These are phyloP conservation scores for Hygrophoropsis aurantiaca DNA, from an alignment of 768 basidiomycete species.

Conservation along the genomic window DNA sequence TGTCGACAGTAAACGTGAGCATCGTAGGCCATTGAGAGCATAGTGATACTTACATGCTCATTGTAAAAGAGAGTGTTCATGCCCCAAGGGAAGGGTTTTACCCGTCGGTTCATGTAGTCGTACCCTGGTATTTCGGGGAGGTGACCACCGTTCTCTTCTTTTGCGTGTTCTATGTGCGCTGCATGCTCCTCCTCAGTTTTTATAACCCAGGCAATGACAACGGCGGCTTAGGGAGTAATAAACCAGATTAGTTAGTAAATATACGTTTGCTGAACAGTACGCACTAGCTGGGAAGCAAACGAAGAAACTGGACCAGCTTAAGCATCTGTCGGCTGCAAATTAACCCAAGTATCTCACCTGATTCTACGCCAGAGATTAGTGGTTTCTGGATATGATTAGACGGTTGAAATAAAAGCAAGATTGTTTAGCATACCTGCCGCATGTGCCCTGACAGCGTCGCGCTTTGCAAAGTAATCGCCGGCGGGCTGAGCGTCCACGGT, in stretches of 20 bases:
- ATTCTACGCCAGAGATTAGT: constrained; percentile 85
- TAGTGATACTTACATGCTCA: constrained; percentile 49
- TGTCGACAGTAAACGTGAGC: constrained; percentile 23
- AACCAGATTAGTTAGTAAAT: constrained; percentile 10
- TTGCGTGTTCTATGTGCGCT: constrained; percentile 69
- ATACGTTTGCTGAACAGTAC: constrained; percentile 28
- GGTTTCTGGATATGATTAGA: constrained; percentile 50
- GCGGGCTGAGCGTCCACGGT: constrained; percentile 38
- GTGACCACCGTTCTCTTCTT: constrained; percentile 68
- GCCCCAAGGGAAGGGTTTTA: constrained; percentile 87
- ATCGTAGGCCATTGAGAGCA: background rate
- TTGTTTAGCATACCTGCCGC: constrained; percentile 50
- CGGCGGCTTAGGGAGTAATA: constrained; percentile 15
- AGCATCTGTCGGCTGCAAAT: no score
- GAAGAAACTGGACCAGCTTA: constrained; percentile 52
- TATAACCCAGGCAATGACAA: constrained; percentile 44
- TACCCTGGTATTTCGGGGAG: constrained; percentile 72
- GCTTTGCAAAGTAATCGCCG: constrained; percentile 48
- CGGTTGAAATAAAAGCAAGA: constrained; percentile 7
- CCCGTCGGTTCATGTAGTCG: constrained; percentile 73
- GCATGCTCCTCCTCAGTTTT: constrained; percentile 63
- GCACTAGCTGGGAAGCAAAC: constrained; percentile 74
- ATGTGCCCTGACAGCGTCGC: constrained; percentile 61
- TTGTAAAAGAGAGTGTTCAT: constrained; percentile 83
- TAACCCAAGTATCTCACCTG: constrained; percentile 51